Conservation (phyloP, 1,284 basidiomycete genomes). For the Pyrrhoderma noxium region DNA sequence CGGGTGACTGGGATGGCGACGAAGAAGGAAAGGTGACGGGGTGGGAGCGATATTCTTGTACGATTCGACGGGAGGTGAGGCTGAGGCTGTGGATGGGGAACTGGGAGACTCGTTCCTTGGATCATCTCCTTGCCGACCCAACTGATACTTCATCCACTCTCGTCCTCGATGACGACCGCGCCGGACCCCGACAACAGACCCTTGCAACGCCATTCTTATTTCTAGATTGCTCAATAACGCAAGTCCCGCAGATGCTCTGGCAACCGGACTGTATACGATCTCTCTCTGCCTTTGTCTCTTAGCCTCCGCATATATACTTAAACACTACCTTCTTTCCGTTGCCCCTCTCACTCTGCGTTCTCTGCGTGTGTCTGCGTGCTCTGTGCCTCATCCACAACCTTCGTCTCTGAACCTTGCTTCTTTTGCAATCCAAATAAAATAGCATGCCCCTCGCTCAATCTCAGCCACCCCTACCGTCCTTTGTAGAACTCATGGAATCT, state of each 20-base stretch:
- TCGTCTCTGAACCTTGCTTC: conserved; percentile 8
- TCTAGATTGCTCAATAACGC: conserved; percentile 15
- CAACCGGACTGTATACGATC: conserved; percentile 16
- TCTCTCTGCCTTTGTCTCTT: not conserved
- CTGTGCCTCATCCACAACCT: not conserved
- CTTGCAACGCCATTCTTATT: not conserved
- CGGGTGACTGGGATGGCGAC: not conserved
- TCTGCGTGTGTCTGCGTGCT: not conserved
- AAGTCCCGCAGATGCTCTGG: conserved; percentile 14
- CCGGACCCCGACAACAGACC: not conserved
- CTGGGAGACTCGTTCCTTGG: too few relatives aligned
- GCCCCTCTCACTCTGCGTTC: conserved; percentile 21
- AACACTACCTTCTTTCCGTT: conserved; percentile 10
- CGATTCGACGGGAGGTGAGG: too few relatives aligned
- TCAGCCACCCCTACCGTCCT: conserved; percentile 52
- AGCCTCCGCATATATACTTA: conserved; percentile 13
- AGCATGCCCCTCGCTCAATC: too few relatives aligned
- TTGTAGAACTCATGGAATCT: conserved; percentile 76
- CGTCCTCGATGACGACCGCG: not conserved
- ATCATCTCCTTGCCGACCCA: conserved; percentile 23
- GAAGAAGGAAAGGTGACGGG: not conserved
- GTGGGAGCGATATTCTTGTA: too few relatives aligned
- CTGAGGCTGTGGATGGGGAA: too few relatives aligned
- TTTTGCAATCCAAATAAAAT: conserved; percentile 20
- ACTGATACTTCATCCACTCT: conserved; percentile 12